Evolutionary conservation across 768 basidiomycete species (phyloP).

Genomic region (Tremella mesenterica): DNA sequence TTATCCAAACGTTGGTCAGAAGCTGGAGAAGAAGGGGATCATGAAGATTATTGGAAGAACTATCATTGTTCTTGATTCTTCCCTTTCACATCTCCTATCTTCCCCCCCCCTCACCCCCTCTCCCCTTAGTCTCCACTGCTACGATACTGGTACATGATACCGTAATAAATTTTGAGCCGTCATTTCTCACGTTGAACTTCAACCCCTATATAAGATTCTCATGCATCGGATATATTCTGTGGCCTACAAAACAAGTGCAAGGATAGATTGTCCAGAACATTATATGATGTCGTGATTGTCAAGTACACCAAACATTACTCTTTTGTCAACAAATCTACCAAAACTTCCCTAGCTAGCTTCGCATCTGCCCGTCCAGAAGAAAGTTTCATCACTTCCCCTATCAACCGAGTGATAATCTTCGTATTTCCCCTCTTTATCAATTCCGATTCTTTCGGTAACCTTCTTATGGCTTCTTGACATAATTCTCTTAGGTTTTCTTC

Average conservation of each 20-base stretch:
- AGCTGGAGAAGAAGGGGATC: slow-evolving; percentile 12
- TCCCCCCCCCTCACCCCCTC: too few relatives aligned
- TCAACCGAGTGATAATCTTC: slow-evolving; percentile 70
- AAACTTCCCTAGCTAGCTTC: slow-evolving; percentile 48
- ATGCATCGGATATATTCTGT: not conserved
- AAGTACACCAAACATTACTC: too few relatives aligned
- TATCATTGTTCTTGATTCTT: too few relatives aligned
- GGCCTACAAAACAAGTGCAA: too few relatives aligned
- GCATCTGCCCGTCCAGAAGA: slow-evolving; percentile 74
- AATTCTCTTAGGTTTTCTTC: slow-evolving; percentile 44
- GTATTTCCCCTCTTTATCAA: slow-evolving; percentile 60
- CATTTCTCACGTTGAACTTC: too few relatives aligned
- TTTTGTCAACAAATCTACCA: not conserved
- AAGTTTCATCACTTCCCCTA: slow-evolving; percentile 76
- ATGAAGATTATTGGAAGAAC: slow-evolving; percentile 17
- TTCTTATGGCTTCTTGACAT: slow-evolving; percentile 58
- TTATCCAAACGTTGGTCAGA: slow-evolving; percentile 27
- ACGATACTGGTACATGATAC: too few relatives aligned
- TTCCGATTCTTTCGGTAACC: slow-evolving; percentile 59
- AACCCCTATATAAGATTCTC: not conserved
- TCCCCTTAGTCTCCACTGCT: too few relatives aligned
- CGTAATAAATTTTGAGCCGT: too few relatives aligned
- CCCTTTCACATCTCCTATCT: too few relatives aligned
- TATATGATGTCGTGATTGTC: too few relatives aligned
- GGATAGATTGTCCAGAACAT: too few relatives aligned